Evolutionary conservation across 2,329 filamentous ascomycete species (phyloP).

Genomic region (Ambrosiella xylebori): DNA sequence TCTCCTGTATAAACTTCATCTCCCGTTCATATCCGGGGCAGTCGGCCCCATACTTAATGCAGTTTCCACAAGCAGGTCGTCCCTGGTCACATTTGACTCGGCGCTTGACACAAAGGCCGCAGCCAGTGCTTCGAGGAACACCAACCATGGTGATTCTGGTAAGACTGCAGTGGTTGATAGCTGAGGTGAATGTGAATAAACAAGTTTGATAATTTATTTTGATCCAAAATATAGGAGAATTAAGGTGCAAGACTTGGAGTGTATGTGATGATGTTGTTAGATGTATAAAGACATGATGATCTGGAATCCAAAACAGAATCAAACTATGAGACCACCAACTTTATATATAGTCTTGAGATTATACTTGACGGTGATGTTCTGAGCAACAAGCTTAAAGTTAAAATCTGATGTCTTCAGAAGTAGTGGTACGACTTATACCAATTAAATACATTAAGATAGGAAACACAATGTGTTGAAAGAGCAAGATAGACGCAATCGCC

Average conservation of each 20-base stretch:
- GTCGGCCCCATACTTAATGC: constrained; percentile 22
- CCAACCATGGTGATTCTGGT: constrained; percentile 13
- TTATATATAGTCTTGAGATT: no score
- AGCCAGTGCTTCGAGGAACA: constrained; percentile 17
- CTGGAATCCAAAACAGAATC: no score
- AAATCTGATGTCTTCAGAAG: not conserved
- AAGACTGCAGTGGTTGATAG: not conserved
- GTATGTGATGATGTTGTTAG: no score
- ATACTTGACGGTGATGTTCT: no score
- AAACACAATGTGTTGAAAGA: not conserved
- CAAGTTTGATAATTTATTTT: no score
- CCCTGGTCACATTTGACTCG: constrained; percentile 30
- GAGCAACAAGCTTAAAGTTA: no score
- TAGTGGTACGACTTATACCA: not conserved
- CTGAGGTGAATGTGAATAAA: no score
- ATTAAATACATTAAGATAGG: not conserved
- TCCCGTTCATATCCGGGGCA: constrained; percentile 24
- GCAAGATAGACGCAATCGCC: not conserved
- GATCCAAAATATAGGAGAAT: no score
- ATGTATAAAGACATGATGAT: no score
- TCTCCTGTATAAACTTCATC: constrained; percentile 25
- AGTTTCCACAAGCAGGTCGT: constrained; percentile 25
- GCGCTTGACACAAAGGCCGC: constrained; percentile 24
- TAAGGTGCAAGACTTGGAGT: no score
- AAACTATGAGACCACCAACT: no score